A percentile compares a stretch with the other conserved stretches of the same genome.
phyloP scores from a whole-genome alignment of 208 protist species.

The Leishmania aethiopica region DNA sequence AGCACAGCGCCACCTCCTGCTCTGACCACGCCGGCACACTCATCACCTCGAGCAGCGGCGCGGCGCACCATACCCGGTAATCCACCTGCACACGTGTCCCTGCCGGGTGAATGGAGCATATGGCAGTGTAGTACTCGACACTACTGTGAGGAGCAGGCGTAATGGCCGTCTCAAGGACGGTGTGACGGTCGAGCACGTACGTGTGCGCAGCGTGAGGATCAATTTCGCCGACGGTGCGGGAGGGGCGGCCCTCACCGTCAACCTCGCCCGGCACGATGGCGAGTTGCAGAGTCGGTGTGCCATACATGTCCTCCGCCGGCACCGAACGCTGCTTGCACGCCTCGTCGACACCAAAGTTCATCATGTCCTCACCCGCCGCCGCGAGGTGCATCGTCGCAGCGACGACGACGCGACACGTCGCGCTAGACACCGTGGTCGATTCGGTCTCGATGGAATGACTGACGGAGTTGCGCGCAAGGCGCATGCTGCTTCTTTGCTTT shows the following conservation, averaged over 20 bases:
- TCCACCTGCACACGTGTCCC: conserved; percentile 38
- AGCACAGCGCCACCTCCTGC: conserved; percentile 45
- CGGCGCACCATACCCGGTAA: conserved; percentile 68
- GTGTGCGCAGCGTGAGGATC: conserved; percentile 17
- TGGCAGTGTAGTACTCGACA: conserved; percentile 50
- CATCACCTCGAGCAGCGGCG: conserved; percentile 38
- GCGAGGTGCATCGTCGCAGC: conserved; percentile 14
- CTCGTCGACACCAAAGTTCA: conserved; percentile 8
- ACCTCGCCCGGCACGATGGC: conserved; percentile 28
- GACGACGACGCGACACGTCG: conserved; percentile 24
- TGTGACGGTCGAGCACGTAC: conserved; percentile 40
- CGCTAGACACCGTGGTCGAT: background rate
- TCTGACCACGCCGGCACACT: conserved; percentile 63
- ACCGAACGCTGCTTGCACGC: conserved; percentile 12
- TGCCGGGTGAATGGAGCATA: conserved; percentile 56
- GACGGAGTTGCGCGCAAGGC: background rate
- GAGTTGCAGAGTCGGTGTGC: conserved; percentile 4
- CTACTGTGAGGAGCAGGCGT: conserved; percentile 22
- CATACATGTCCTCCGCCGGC: background rate
- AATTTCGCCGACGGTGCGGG: conserved; percentile 40
- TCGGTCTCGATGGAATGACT: background rate
- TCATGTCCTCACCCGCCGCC: conserved; percentile 6
- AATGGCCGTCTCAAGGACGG: conserved; percentile 40
- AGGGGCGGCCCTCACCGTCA: conserved; percentile 18
- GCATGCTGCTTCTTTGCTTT: background rate